Evolutionary conservation across 106 monocot species (phyloP).

Genomic region (Dendrobium officinale): DNA sequence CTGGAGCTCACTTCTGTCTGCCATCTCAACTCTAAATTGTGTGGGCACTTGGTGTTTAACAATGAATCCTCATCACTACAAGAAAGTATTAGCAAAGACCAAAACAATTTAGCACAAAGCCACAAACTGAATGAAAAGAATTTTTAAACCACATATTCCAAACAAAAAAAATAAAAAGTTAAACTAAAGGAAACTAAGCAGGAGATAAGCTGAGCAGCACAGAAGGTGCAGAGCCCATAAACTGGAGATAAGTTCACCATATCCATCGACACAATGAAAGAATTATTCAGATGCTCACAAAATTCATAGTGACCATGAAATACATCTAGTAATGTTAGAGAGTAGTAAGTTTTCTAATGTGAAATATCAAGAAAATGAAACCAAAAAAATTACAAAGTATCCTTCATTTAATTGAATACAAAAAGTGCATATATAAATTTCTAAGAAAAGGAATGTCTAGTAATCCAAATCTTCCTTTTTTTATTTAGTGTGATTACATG

Average conservation of each 20-base stretch:
- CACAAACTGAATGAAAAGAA: neutral
- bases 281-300: neutral
- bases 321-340: neutral
- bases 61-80: conserved; percentile 88
- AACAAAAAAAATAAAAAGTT: neutral
- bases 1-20: conserved; percentile 98
- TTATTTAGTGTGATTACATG: neutral
- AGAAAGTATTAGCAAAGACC: conserved; percentile 4
- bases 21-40: conserved; percentile 86
- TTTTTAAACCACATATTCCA: neutral
- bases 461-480: neutral
- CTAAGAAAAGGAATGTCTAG: neutral
- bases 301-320: neutral
- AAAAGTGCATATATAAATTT: neutral
- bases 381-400: neutral
- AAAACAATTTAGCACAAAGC: neutral
- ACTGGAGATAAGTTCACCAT: neutral
- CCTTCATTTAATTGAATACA: neutral
- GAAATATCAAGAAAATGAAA: neutral
- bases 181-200: neutral
- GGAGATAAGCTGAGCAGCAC: neutral
- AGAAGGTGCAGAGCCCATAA: neutral
- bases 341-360: neutral
- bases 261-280: neutral
- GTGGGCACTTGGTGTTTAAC: conserved; percentile 69